Base-by-base conservation (phyloP, 441 rosid genomes). In the Erodium chrysanthum region DNA sequence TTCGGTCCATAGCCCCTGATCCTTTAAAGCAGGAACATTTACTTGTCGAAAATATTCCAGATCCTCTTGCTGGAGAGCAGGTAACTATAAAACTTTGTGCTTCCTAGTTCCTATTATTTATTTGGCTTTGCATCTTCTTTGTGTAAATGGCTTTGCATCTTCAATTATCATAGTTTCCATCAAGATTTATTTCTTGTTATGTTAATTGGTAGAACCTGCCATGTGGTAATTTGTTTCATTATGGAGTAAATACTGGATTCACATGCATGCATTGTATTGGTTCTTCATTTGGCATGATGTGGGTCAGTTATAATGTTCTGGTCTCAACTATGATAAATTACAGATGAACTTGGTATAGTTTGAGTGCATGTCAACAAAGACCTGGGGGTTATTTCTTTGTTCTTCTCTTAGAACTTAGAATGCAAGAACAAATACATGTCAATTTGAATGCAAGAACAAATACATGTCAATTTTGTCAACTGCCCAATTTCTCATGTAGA, bases 51-150 rank as follows among this genome's bases (percentile, higher is more conserved):
- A 40, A 9, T 40, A 40, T 11, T 40, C 48, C 48, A 10, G 14
- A 40, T 40, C 14, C 12, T 64, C 85, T 91, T 72, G 88, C 88
- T 9, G 96, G 98, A 70, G 98, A 93, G 76, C 98, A 93, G 91
- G 97, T 91, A 78, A 72, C 29, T 58, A 21, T 58, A 14, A 20
- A 21, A 58, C 31, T 58, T 9, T 7, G 14, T 22, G 62, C 14
- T 0, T 58, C 31, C 62, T 21, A 21, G 5, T n/a, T n/a, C n/a
- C n/a, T n/a, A n/a, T n/a, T n/a, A n/a, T n/a, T n/a, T n/a, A n/a
- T n/a, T n/a, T n/a, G n/a, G n/a, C n/a, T n/a, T n/a, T n/a, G n/a
- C n/a, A n/a, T n/a, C n/a, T n/a, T n/a, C n/a, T n/a, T n/a, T n/a
- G n/a, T n/a, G n/a, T n/a, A n/a, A n/a, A n/a, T n/a, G n/a, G n/a